Evolutionary conservation across 2,329 filamentous ascomycete genomes (phyloP), one percentile per base, ranked within the genome.

Genomic region (Emmonsiellopsis sp.): DNA sequence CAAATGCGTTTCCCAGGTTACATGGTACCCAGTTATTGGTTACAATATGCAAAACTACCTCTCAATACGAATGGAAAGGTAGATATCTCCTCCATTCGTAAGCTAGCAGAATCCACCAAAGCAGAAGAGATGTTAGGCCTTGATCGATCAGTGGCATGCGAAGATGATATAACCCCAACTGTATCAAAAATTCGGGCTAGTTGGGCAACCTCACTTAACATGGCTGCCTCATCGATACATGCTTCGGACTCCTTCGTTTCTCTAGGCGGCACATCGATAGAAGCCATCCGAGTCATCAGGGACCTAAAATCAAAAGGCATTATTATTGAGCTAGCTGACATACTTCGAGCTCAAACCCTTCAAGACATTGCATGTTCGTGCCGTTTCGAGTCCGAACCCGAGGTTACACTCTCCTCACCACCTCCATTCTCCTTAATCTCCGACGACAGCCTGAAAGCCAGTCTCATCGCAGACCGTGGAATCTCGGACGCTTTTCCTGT

Each of bases 21-120:
- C 54, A 72, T 76, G 70, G 62, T 75, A 15, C 74, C 76, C 0
- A 64, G 66, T 1, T 67, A 72, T 6, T 77, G 72, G 61, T 62
- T 78, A 55, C 55, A 66, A 5, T 62, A 34, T 35, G n/a, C 15
- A 30, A 7, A 43, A 6, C 43, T 48, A 26, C 51, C 47, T 30
- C 15, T 46, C 40, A 53, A 48, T 10, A 35, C 38, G 7, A 49
- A 47, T n/a, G 40, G 51, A 37, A 32, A 48, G 16, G 20, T 46
- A 26, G 44, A 47, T 41, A 45, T 42, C 20, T 49, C 35, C 16
- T 15, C 46, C 31, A 40, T 35, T 49, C 30, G 37, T 16, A 9
- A 26, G 46, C 10, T 7, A 26, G 10, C 34, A n/a, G 34, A 49
- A 38, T 49, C 46, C 32, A 15, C 35, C 35, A 26, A 26, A 3